Percentiles rank a stretch among this genome's conserved stretches.
Evolutionary conservation across 1,284 basidiomycete species (phyloP).

Genomic region (Ustilago shanxiensis): DNA sequence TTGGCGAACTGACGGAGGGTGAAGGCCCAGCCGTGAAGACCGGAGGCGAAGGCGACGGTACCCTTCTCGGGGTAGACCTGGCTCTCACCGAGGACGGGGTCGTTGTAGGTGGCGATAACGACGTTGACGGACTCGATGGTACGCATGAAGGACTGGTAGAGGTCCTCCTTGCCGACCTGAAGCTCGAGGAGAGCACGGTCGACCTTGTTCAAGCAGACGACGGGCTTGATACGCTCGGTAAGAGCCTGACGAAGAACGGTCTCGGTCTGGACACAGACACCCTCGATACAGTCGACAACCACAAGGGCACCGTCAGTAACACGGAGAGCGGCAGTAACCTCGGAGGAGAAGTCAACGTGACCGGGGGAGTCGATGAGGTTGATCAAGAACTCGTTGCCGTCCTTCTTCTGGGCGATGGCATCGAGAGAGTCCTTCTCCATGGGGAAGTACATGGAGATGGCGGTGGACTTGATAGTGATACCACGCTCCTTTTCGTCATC

Average conservation of each 20-base stretch:
- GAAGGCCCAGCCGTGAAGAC: constrained; percentile 99
- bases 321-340: constrained; percentile 99
- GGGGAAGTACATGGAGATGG: constrained; percentile 99
- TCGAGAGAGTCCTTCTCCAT: constrained; percentile 81
- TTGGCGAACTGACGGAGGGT: constrained; percentile 96
- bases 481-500: constrained; percentile 99
- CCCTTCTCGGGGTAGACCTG: constrained; percentile 99
- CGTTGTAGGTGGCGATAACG: constrained; percentile 98
- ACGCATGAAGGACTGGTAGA: constrained; percentile 97
- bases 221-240: constrained; percentile 98
- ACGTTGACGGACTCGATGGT: constrained; percentile 99
- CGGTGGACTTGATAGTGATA: constrained; percentile 99
- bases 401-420: constrained; percentile 92
- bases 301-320: constrained; percentile 93
- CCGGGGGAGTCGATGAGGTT: constrained; percentile 99
- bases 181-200: constrained; percentile 99
- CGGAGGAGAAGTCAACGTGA: constrained; percentile 99
- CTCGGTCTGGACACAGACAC: constrained; percentile 99
- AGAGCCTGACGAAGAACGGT: constrained; percentile 98
- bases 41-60: constrained; percentile 98
- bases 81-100: constrained; percentile 93
- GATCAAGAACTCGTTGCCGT: constrained; percentile 97
- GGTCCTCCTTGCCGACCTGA: constrained; percentile 95
- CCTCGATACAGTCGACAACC: constrained; percentile 99
- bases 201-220: constrained; percentile 99